Evolutionary conservation across 179 eudicot genomes (phyloP), one percentile per base, ranked within the genome.

Genomic region (Beta macrorhiza): DNA sequence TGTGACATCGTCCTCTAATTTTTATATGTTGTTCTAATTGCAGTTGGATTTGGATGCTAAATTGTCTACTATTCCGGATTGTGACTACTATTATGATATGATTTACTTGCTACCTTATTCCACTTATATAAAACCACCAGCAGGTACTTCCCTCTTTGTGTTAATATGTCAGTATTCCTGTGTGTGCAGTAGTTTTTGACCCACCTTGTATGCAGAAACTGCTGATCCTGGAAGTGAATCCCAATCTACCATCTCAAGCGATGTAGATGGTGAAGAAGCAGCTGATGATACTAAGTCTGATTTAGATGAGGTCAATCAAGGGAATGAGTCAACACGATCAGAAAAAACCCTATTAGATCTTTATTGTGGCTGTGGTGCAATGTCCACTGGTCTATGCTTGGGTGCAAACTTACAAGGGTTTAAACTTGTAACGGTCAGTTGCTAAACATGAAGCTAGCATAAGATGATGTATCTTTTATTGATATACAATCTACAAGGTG

Each of bases 331-430:
- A 10, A 29, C 55, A 13, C 61, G 76, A 10, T 17, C 69, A 20
- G 91, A 86, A 51, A 83, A 83, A 89, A 86, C 72, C 2, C 42
- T 93, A 7, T 47, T 95, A 44, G 97, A 95, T 68, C 84, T 93
- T 0, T 93, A 93, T 13, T 81, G 88, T 58, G 98, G 97, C 0
- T 95, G 98, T 84, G 98, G 98, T 0, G 98, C 92, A 1, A 95
- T 95, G 98, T 95, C 98, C 1, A 93, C 98, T 0, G 98, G 98
- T 7, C 85, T 95, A 14, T 92, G 97, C 82, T 84, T 92, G 2
- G 98, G 98, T 15, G 97, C 98, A 16, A 90, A 89, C 13, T 16
- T 88, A 64, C 32, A 63, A 45, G 91, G 88, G 63, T 85, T 83
- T 42, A 91, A 91, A 29, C 95, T 95, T 56, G 91, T 89, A 0